Percentiles rank a stretch among this genome's conserved stretches.
phyloP scores from a whole-genome alignment of 768 basidiomycete genomes.

The Panaeolus cyanescens region DNA sequence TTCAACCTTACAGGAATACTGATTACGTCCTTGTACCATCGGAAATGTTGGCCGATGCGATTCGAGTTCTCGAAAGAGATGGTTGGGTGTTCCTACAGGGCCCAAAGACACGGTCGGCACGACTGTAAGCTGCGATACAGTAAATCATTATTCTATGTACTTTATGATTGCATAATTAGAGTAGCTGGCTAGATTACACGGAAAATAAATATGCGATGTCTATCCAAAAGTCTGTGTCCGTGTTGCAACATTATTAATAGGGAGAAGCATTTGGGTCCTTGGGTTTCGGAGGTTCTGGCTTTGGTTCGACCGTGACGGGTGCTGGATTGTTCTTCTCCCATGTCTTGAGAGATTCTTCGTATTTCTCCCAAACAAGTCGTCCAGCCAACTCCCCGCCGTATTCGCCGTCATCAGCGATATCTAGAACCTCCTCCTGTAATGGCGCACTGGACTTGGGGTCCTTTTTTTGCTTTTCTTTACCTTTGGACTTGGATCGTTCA shows the following conservation, averaged over 20 bases:
- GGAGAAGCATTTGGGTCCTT: not conserved
- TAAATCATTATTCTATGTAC: not conserved
- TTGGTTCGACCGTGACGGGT: slow-evolving; percentile 14
- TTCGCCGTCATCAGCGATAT: slow-evolving; percentile 64
- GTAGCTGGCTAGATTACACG: not conserved
- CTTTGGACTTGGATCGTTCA: slow-evolving; percentile 16
- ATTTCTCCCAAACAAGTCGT: slow-evolving; percentile 74
- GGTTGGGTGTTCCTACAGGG: slow-evolving; percentile 51
- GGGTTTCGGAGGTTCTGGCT: slow-evolving; percentile 4
- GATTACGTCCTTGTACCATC: slow-evolving; percentile 62
- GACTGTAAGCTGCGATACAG: slow-evolving; percentile 11
- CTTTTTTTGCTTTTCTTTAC: slow-evolving; percentile 17
- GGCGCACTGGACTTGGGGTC: slow-evolving; percentile 28
- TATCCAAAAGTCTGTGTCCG: not conserved
- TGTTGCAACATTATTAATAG: not conserved
- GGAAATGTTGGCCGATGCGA: slow-evolving; percentile 41
- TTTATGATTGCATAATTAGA: not conserved
- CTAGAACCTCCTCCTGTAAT: slow-evolving; percentile 32
- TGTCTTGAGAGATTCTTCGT: slow-evolving; percentile 63
- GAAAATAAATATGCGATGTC: not conserved
- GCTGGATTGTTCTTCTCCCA: slow-evolving; percentile 57
- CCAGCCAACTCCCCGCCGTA: slow-evolving; percentile 71
- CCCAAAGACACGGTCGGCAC: slow-evolving; percentile 21
- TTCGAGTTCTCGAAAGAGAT: slow-evolving; percentile 43
- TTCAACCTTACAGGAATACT: slow-evolving; percentile 52